These are phyloP conservation scores for Piper betle DNA, from an alignment of 164 flowering plant species.

Conservation along the genomic window DNA sequence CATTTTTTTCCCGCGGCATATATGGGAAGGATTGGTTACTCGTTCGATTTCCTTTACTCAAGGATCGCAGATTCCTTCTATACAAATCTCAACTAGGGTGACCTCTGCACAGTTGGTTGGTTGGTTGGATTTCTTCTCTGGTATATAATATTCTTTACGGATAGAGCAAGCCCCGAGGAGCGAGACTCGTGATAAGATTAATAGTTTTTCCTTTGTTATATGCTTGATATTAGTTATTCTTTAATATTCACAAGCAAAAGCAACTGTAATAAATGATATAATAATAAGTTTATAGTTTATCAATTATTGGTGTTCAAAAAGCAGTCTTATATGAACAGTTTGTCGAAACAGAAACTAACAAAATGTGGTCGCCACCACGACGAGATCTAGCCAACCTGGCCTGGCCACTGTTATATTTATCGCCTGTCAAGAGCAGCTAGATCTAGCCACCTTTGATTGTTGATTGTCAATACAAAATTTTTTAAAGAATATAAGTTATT, in stretches of 20 bases:
- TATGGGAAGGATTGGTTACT: background rate
- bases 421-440: too few relatives aligned
- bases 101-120: background rate
- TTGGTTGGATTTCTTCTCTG: background rate
- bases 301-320: background rate
- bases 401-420: too few relatives aligned
- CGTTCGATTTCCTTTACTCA: background rate
- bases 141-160: background rate
- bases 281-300: background rate
- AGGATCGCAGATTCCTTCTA: background rate
- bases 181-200: conserved; percentile 1
- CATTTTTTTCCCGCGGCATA: background rate
- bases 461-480: too few relatives aligned
- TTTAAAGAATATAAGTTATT: too few relatives aligned
- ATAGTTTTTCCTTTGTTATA: background rate
- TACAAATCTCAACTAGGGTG: background rate
- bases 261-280: conserved; percentile 13
- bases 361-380: too few relatives aligned
- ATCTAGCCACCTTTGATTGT: too few relatives aligned
- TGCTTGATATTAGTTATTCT: background rate
- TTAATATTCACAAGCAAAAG: conserved; percentile 1
- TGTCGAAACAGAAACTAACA: too few relatives aligned
- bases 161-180: conserved; percentile 1
- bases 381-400: too few relatives aligned
- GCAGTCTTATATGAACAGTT: background rate